Evolutionary conservation across 306 rosid species (phyloP), one percentile per base, ranked within the genome.

Genomic region (Prosopis cineraria): DNA sequence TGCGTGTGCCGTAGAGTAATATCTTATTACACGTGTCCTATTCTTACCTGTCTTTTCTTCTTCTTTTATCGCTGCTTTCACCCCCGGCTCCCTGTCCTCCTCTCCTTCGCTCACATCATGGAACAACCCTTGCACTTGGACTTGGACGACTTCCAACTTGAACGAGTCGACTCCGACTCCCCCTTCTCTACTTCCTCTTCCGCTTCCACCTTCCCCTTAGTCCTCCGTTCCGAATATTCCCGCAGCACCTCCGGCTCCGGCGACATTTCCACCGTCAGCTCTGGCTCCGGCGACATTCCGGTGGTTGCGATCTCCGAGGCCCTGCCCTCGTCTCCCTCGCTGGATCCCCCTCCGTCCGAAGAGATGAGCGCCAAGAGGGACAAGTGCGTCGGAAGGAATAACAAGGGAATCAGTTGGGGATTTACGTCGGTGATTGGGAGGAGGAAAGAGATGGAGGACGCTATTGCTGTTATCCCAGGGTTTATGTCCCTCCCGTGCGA

Each of bases 361-460:
- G 36, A 59, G n/a, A 59, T 13, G 24, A 62, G 6, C 10, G 7
- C 13, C 11, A 31, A 1, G 17, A 65, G 48, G 72, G 72, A 67
- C 5, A 67, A 67, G 72, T 67, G 72, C 52, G 33, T 67, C 2
- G 50, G 33, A 11, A 39, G 52, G 72, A 67, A 12, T 7, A 67
- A 67, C 34, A 67, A 39, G 52, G 72, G 52, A 22, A 11, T 22
- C 10, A 20, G 20, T 13, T 67, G 72, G 72, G 72, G 72, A 22
- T 67, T 22, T 24, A 39, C 72, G 20, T 67, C 72, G 33, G 50
- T 67, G 48, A 67, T 67, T 67, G 72, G 72, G 1, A 11, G 72
- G 33, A 67, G 72, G 52, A 67, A 22, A 20, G 72, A 67, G 72
- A 67, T 67, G 72, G 72, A 67, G 33, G 72, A 67, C 11, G 52